A percentile compares a stretch with the other conserved stretches of the same genome.
These are phyloP conservation scores for Artemisia argyi DNA, from an alignment of 129 eudicot species.

Conservation along the genomic window DNA sequence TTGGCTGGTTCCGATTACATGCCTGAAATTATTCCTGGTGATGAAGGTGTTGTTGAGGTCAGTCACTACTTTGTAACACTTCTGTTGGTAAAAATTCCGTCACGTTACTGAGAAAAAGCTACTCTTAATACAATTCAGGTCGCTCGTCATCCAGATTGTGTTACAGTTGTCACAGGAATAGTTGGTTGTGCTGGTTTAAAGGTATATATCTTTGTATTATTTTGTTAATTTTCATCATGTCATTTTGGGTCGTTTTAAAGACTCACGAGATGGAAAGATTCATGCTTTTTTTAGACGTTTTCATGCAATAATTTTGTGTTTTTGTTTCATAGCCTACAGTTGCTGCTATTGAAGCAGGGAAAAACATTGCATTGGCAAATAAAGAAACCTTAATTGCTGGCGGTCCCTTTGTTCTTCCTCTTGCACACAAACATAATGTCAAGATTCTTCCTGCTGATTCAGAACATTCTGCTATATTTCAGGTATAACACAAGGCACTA, in stretches of 20 bases:
- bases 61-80: not conserved
- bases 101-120: not conserved
- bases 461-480: conserved; percentile 98
- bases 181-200: conserved; percentile 99
- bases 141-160: conserved; percentile 97
- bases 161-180: conserved; percentile 94
- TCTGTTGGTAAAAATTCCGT: not conserved
- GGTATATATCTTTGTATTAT: conserved; percentile 38
- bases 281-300: conserved; percentile 13
- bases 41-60: conserved; percentile 90
- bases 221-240: not conserved
- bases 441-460: conserved; percentile 99
- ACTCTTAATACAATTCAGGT: conserved; percentile 46
- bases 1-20: conserved; percentile 72
- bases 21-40: conserved; percentile 98
- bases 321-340: conserved; percentile 79
- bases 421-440: conserved; percentile 91
- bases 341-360: conserved; percentile 99
- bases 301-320: not conserved
- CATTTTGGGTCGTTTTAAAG: not conserved
- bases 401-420: conserved; percentile 99
- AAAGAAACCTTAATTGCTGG: conserved; percentile 98
- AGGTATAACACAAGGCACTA: conserved; percentile 42
- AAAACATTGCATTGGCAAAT: conserved; percentile 92
- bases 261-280: not conserved